Evolutionary conservation across 192 early-diverging fungal species (phyloP), one percentile per base, ranked within the genome.

Genomic region (Thamnidium elegans): DNA sequence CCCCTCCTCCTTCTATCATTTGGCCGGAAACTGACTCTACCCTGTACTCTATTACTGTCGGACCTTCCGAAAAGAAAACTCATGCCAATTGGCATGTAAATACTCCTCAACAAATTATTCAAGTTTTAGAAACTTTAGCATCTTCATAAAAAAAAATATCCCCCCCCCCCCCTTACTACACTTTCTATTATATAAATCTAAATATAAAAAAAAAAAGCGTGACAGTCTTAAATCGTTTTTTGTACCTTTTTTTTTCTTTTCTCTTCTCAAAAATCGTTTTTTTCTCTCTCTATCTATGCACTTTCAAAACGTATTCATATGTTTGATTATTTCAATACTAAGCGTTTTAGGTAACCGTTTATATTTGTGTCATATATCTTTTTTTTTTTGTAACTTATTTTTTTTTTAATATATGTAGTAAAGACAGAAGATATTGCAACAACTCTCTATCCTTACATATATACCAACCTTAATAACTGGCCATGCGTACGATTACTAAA

Each of bases 1-100:
- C 14, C 1, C 13, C 43, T 8, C 20, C 34, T 20, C 17, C n/a
- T n/a, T 17, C 26, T 23, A n/a, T 30, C 42, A 56, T 46, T 19
- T 39, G 36, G 21, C 36, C 36, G 7, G 42, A 42, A 23, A 59
- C 19, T 21, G 21, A 15, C 15, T 39, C 36, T 44, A 26, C 20
- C 2, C 43, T 87, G 52, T 93, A 90, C 74, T 91, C 89, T 3
- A 80, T 84, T 52, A 94, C 91, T 7, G 89, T 98, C 44, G 95
- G 95, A 3, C 82, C 89, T 39, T 73, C 92, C 0, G 87, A 90
- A 67, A 98, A 98, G 80, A 95, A 93, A 82, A 95, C 92, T 4
- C 73, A 87, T 10, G 94, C 95, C 4, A 78, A 82, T 63, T 98
- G 92, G 90, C 92, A 95, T 70, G 91, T 98, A 20, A 68, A 70